These are phyloP conservation scores for Cyclotella choctawhatcheeana DNA, from an alignment of 108 stramenopile species.

Conservation along the genomic window DNA sequence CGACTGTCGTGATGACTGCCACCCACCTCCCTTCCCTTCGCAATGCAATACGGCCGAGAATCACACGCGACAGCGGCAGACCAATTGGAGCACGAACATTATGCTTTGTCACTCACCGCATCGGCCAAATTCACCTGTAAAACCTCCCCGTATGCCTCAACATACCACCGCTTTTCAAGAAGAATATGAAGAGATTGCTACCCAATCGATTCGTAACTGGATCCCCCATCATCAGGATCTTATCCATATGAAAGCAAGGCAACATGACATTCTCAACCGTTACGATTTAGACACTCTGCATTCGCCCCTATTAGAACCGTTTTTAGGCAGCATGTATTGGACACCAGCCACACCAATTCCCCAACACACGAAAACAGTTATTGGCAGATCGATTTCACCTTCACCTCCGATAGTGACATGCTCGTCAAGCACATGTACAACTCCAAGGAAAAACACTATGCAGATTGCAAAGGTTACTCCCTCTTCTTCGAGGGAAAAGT, in stretches of 20 bases:
- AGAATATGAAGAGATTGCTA: background rate
- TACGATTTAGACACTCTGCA: constrained; percentile 20
- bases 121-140: background rate
- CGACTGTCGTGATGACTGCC: background rate
- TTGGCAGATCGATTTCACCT: background rate
- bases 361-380: background rate
- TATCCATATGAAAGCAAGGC: background rate
- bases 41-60: background rate
- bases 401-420: background rate
- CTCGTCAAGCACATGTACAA: background rate
- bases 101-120: background rate
- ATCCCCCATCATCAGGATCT: background rate
- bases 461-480: background rate
- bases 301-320: constrained; percentile 13
- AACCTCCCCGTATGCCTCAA: background rate
- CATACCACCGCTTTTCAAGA: background rate
- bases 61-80: too few relatives aligned
- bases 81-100: background rate
- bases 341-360: constrained; percentile 22
- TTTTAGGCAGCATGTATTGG: constrained; percentile 28
- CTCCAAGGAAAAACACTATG: background rate
- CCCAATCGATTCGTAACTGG: background rate
- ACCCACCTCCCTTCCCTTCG: too few relatives aligned
- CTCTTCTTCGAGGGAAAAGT: background rate
- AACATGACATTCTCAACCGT: background rate